Evolutionary conservation across 768 basidiomycete genomes (phyloP), one percentile per base, ranked within the genome.

Genomic region (Russula earlei): DNA sequence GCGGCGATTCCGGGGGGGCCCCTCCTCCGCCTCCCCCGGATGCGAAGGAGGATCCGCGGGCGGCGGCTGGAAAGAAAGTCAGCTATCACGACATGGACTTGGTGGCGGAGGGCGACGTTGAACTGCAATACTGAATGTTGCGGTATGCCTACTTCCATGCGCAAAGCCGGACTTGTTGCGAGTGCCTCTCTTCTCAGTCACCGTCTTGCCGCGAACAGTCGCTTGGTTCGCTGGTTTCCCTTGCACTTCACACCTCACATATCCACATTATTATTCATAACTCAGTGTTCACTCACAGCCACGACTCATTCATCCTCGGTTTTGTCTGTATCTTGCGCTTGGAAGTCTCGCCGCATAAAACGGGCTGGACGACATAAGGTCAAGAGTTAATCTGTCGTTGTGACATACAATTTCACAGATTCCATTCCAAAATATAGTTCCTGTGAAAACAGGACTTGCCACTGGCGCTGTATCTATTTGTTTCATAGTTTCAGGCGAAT

Each of bases 1-100:
- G 55, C 11, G 71, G 70, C 25, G 62, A 55, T 6, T 38, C 61
- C 2, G 68, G 70, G 19, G 84, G 81, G 1, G 79, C 81, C 0
- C 81, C 81, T 5, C 87, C 87, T 0, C 85, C 88, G 4, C 88
- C 90, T 15, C 90, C 91, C 12, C 83, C 88, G 52, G 87, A 92
- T 70, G 88, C 84, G 29, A 91, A 89, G 71, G 89, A 92, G 69
- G 94, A 97, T 68, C 94, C 94, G 41, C 77, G 94, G 38, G 90
- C 94, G 27, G 85, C 87, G 31, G 87, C 84, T 33, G 90, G 90
- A 43, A 87, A 84, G 71, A 82, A 89, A 69, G 83, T 97, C 53
- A 92, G 89, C 72, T 97, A 97, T 67, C 85, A 91, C 67, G 94
- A 97, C 71, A 89, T 96, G 84, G 94, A 97, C 74, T 74, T 87